A percentile compares a stretch with the other conserved stretches of the same genome.
Conservation (phyloP, 176 grass and related monocot genomes). For the Metroxylon sagu region DNA sequence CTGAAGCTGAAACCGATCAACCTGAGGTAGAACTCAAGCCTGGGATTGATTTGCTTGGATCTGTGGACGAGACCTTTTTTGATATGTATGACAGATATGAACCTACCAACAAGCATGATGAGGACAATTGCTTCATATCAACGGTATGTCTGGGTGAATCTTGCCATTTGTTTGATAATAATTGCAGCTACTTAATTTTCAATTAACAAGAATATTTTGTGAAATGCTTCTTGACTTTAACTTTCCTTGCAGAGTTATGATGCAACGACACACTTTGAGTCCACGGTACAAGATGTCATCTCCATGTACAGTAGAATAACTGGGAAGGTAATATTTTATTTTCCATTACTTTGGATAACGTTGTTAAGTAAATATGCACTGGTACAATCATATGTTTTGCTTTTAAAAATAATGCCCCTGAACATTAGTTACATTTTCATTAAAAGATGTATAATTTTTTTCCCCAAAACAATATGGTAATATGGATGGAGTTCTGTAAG, state of each 20-base stretch:
- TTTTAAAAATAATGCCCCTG: background rate
- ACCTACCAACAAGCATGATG: constrained; percentile 53
- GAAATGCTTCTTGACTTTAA: too few relatives aligned
- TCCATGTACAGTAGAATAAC: constrained; percentile 71
- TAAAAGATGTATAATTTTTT: too few relatives aligned
- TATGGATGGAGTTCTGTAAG: too few relatives aligned
- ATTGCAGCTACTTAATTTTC: background rate
- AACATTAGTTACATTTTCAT: too few relatives aligned
- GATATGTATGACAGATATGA: constrained; percentile 82
- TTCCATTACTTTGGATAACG: constrained; percentile 1
- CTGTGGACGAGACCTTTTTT: constrained; percentile 69
- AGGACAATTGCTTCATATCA: constrained; percentile 86
- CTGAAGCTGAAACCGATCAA: constrained; percentile 85
- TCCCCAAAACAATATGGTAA: too few relatives aligned
- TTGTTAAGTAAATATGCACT: background rate
- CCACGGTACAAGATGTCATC: constrained; percentile 88
- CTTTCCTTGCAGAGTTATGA: constrained; percentile 67
- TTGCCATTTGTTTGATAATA: background rate
- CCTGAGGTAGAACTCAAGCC: constrained; percentile 57
- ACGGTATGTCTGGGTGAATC: constrained; percentile 37
- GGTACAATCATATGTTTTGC: background rate
- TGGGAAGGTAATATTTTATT: constrained; percentile 58
- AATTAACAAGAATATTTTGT: background rate
- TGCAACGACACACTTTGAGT: constrained; percentile 91
- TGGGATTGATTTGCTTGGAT: constrained; percentile 74